These are phyloP conservation scores for Pythium aphanidermatum DNA, from an alignment of 352 stramenopile genomes.

Conservation along the genomic window DNA sequence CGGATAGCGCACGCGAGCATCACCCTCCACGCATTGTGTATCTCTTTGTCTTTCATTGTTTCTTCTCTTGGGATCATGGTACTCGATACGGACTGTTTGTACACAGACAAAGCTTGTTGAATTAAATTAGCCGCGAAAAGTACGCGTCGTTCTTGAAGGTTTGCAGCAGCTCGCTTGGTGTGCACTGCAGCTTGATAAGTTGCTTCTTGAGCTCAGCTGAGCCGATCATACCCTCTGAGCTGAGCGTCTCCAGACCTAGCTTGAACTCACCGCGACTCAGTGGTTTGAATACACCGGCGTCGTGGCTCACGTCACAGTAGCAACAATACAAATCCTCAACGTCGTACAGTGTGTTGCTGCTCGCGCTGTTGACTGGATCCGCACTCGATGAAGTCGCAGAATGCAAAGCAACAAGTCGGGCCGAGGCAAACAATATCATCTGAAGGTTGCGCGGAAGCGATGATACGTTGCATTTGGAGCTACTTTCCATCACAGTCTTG, in stretches of 20 bases:
- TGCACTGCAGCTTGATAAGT: slow-evolving; percentile 68
- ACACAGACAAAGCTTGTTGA: too few species aligned
- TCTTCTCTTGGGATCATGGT: neutral
- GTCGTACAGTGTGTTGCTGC: slow-evolving; percentile 28
- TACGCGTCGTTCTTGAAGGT: slow-evolving; percentile 67
- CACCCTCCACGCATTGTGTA: neutral
- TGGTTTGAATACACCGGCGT: slow-evolving; percentile 60
- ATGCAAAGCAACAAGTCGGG: slow-evolving; percentile 26
- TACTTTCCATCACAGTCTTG: slow-evolving; percentile 66
- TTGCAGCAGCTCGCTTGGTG: slow-evolving; percentile 58
- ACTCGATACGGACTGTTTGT: too few species aligned
- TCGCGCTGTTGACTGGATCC: neutral
- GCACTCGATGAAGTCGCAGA: neutral
- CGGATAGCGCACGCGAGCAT: slow-evolving; percentile 8
- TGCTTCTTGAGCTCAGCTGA: slow-evolving; percentile 59
- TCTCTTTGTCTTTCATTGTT: neutral
- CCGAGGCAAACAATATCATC: slow-evolving; percentile 77
- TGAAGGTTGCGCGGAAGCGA: slow-evolving; percentile 72
- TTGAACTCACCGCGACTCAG: slow-evolving; percentile 60
- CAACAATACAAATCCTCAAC: slow-evolving; percentile 60
- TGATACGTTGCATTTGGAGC: slow-evolving; percentile 43
- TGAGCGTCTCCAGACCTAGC: slow-evolving; percentile 55
- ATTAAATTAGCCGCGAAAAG: slow-evolving; percentile 66
- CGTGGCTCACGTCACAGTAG: slow-evolving; percentile 64
- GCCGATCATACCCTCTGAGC: slow-evolving; percentile 58